A percentile compares a stretch with the other conserved stretches of the same genome.
phyloP scores from a whole-genome alignment of 2,329 filamentous ascomycete genomes.

The Salinomyces thailandicus region DNA sequence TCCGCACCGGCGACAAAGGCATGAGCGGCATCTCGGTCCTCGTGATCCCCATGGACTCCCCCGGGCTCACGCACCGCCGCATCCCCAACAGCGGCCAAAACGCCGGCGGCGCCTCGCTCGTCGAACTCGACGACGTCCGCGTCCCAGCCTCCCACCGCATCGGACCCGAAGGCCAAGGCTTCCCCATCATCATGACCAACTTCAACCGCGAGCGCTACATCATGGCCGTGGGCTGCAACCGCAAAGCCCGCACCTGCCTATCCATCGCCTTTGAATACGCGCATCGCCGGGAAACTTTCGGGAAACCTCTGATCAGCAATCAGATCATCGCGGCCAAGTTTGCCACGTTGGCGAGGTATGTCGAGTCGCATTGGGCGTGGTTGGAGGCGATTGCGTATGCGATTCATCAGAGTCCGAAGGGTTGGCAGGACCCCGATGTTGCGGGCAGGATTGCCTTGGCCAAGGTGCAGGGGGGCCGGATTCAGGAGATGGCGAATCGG shows the following conservation, averaged over 20 bases:
- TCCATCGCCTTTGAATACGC: conserved; percentile 23
- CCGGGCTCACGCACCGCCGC: conserved; percentile 43
- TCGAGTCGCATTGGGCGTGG: conserved; percentile 24
- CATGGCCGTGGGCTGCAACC: conserved; percentile 47
- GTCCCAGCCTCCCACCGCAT: conserved; percentile 46
- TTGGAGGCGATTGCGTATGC: conserved; percentile 25
- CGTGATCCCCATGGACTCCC: conserved; percentile 42
- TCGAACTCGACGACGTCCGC: conserved; percentile 46
- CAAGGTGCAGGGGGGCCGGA: conserved; percentile 44
- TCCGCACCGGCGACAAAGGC: conserved; percentile 48
- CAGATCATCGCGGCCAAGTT: conserved; percentile 26
- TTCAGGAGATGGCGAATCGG: conserved; percentile 43
- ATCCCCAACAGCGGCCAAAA: conserved; percentile 59
- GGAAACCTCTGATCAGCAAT: conserved; percentile 25
- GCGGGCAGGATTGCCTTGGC: conserved; percentile 43
- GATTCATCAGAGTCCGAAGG: conserved; percentile 18
- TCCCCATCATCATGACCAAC: conserved; percentile 48
- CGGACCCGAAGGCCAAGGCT: conserved; percentile 46
- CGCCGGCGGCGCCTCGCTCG: conserved; percentile 43
- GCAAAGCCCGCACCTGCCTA: conserved; percentile 38
- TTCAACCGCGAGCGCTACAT: conserved; percentile 52
- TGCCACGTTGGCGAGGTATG: conserved; percentile 21
- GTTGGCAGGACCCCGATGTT: conserved; percentile 30
- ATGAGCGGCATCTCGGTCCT: conserved; percentile 46
- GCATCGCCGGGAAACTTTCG: conserved; percentile 25